These are phyloP conservation scores for Kuraishia ogatae DNA, from an alignment of 805 yeast genomes.

Conservation along the genomic window DNA sequence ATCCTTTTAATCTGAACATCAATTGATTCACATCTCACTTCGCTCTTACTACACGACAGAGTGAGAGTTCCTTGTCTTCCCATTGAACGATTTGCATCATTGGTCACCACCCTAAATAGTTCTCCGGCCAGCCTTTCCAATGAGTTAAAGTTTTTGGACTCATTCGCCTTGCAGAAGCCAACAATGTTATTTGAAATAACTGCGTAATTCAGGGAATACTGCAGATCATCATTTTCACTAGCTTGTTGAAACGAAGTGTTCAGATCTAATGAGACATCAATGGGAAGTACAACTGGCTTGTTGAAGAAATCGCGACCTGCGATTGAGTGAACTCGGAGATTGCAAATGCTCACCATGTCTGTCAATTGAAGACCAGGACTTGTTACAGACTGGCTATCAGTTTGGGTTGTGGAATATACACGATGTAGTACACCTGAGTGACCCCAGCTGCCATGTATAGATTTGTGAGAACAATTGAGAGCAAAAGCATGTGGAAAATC, in stretches of 20 bases:
- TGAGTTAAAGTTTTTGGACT: slow-evolving; percentile 20
- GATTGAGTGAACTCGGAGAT: slow-evolving; percentile 51
- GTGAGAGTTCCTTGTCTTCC: slow-evolving; percentile 12
- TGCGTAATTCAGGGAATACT: slow-evolving; percentile 82
- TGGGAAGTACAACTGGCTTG: slow-evolving; percentile 57
- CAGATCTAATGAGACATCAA: slow-evolving; percentile 48
- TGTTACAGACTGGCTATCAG: neutral
- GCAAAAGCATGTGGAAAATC: too few relatives aligned
- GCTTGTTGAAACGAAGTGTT: slow-evolving; percentile 64
- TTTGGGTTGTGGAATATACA: neutral
- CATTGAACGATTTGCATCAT: slow-evolving; percentile 2
- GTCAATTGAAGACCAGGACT: neutral
- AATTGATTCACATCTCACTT: slow-evolving; percentile 43
- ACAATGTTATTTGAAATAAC: slow-evolving; percentile 40
- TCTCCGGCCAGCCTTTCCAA: slow-evolving; percentile 33
- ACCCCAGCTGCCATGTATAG: neutral
- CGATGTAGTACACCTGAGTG: neutral
- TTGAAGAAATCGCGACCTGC: slow-evolving; percentile 75
- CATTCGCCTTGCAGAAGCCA: neutral
- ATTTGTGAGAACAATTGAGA: too few relatives aligned
- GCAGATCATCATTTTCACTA: slow-evolving; percentile 73
- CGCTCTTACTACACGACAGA: slow-evolving; percentile 42
- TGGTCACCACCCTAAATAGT: slow-evolving; percentile 27
- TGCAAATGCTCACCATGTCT: slow-evolving; percentile 41
- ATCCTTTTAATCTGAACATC: slow-evolving; percentile 6